Base-by-base conservation (phyloP, 108 stramenopile genomes). In the Cyclotella choctawhatcheeana region DNA sequence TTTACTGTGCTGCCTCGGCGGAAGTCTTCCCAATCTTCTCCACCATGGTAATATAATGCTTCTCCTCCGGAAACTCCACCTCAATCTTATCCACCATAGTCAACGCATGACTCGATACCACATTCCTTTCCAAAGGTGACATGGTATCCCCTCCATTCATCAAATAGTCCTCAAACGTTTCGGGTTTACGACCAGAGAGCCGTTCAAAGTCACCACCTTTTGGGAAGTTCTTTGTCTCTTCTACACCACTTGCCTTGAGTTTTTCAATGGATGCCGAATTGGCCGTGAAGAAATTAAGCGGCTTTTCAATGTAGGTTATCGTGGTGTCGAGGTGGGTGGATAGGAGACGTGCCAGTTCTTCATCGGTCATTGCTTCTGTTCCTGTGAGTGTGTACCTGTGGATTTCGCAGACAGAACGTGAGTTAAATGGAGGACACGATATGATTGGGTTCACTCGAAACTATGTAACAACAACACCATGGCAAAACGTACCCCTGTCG, bases 191-290 rank as follows among this genome's bases (percentile, higher is more conserved):
- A 22, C 79, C 79, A 8, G 43, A 40, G 25, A 84, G 32, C 12
- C 47, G 74, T 58, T 84, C 58, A 7, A 76, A 58, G 35, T 84
- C 83, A 24, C 64, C 59, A 17, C n/a, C n/a, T n/a, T 51, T 62
- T 40, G 47, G 29, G 44, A 80, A 80, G 2, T 43, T 43, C 25
- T 33, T 30, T 8, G 73, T 32, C 35, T 84, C 74, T 48, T 84
- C 83, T 24, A 72, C 27, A 34, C 83, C 83, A 45, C 67, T 76
- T 20, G 83, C 73, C 69, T 84, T 84, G 61, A 84, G 60, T 10
- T 37, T 70, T 48, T 84, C 83, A 16, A 84, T 25, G 14, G 67
- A 73, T 3, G 68, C 83, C 7, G 59, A 67, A 24, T 56, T 47
- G 17, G 58, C 16, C 0, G 35, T 35, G 50, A 71, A 84, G 50